Percentiles rank a stretch among this genome's conserved stretches.
These are phyloP conservation scores for Gaultheria prostrata DNA, from an alignment of 148 eudicot genomes.

Conservation along the genomic window DNA sequence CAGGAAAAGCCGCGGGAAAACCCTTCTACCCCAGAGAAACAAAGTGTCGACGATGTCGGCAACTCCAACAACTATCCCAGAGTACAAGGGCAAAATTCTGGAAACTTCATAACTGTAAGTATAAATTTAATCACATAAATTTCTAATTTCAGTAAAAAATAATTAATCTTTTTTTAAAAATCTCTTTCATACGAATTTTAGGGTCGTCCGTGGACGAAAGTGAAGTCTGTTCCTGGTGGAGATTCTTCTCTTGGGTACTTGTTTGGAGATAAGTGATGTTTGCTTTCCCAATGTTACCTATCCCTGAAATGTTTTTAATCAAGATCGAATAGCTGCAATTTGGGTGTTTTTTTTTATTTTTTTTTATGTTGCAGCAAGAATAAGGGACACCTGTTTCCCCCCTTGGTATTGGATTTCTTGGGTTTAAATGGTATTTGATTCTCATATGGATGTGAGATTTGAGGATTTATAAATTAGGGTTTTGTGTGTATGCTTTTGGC, in stretches of 20 bases:
- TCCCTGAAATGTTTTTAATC: neutral
- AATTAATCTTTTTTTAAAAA: neutral
- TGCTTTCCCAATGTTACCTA: neutral
- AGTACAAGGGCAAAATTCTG: slow-evolving; percentile 49
- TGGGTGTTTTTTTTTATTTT: neutral
- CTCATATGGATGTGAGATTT: neutral
- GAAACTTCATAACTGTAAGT: slow-evolving; percentile 65
- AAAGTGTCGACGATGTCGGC: neutral
- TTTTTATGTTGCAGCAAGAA: neutral
- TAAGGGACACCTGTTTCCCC: neutral
- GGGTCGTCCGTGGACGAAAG: slow-evolving; percentile 76
- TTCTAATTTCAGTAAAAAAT: neutral
- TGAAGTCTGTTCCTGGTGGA: slow-evolving; percentile 80
- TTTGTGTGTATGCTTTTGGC: neutral
- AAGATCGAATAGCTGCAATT: neutral
- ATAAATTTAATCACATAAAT: neutral
- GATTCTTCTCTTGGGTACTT: slow-evolving; percentile 77
- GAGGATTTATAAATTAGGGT: neutral
- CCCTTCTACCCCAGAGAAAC: slow-evolving; percentile 21
- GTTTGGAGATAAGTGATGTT: slow-evolving; percentile 73
- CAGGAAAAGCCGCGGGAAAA: slow-evolving; percentile 24
- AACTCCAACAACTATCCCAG: slow-evolving; percentile 31
- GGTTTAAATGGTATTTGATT: slow-evolving; percentile 4
- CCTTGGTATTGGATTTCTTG: neutral
- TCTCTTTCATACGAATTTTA: slow-evolving; percentile 2